Base-by-base conservation (phyloP, 1,284 basidiomycete genomes). In the Puccinia brachypodii region DNA sequence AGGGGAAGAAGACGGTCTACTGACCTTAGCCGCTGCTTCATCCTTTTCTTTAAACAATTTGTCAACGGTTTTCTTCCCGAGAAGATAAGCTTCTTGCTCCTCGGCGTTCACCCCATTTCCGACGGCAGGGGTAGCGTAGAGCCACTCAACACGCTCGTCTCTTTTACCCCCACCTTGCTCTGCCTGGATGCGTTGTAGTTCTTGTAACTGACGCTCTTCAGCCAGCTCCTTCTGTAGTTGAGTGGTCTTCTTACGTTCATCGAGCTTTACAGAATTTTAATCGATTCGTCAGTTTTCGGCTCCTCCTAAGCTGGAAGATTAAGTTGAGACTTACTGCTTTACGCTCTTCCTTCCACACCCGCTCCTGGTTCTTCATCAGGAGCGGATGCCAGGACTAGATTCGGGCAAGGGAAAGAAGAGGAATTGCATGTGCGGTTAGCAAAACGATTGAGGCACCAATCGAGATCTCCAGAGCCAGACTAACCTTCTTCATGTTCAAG, bases 301-400 rank as follows among this genome's bases (percentile, higher is more conserved):
- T 36, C 8, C 69, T 72, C 44, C 0, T 3, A 53, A 3, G 47
- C 14, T 22, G 44, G 22, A 53, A 14, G 25, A 66, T 19, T 36
- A 33, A 8, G n/a, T 69, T 3, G 11, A n/a, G n/a, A 64, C 77
- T 72, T 72, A 80, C 77, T 82, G 95, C 95, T 86, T 94, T 92
- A 90, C 97, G 95, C 88, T 99, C 96, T 88, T 96, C 93, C 83
- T 98, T 91, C 96, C 97, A 99, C 85, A 99, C 96, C 90, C 92
- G 91, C 91, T 98, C 95, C 92, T 98, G 96, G 89, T 98, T 97
- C 87, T 94, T 94, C 88, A 96, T 88, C 88, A 98, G 93, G 90
- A 96, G 93, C 90, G 95, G 94, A 88, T 98, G 95, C 95, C 96
- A 98, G 84, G 94, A 84, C 85, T 58, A 3, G 13, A 31, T 53